Percentiles rank a stretch among this genome's conserved stretches.
These are phyloP conservation scores for Podaxis sp. DNA, from an alignment of 768 basidiomycete species.

Conservation along the genomic window DNA sequence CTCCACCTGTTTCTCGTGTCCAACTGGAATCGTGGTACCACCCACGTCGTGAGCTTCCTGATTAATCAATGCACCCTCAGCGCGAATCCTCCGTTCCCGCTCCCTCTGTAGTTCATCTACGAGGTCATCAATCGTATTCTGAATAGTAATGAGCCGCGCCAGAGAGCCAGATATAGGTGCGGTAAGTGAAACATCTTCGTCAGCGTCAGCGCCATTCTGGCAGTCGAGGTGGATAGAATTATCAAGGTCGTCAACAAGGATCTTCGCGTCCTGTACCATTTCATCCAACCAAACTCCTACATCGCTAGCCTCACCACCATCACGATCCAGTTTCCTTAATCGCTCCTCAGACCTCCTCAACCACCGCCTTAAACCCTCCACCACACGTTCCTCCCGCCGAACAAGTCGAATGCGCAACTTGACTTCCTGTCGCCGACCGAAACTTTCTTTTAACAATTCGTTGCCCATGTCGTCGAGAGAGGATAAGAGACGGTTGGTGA, in stretches of 20 bases:
- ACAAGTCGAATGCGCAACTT: constrained; percentile 60
- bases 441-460: constrained; percentile 68
- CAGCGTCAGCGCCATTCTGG: constrained; percentile 15
- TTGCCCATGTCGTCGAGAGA: constrained; percentile 70
- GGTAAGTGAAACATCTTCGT: background rate
- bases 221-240: constrained; percentile 17
- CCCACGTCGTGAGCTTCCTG: background rate
- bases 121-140: constrained; percentile 50
- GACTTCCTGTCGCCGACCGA: constrained; percentile 72
- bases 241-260: constrained; percentile 26
- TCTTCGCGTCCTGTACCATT: constrained; percentile 24
- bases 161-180: constrained; percentile 41
- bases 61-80: constrained; percentile 30
- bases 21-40: background rate
- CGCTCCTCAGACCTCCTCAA: constrained; percentile 48
- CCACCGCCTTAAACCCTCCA: constrained; percentile 57
- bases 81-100: constrained; percentile 43
- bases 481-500: constrained; percentile 48
- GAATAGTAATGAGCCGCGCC: constrained; percentile 49
- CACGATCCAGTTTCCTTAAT: constrained; percentile 22
- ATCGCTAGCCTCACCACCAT: constrained; percentile 32
- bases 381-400: constrained; percentile 60
- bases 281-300: background rate
- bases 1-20: background rate
- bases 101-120: constrained; percentile 58